These are phyloP conservation scores for Seminavis robusta DNA, from an alignment of 108 stramenopile genomes.

Conservation along the genomic window DNA sequence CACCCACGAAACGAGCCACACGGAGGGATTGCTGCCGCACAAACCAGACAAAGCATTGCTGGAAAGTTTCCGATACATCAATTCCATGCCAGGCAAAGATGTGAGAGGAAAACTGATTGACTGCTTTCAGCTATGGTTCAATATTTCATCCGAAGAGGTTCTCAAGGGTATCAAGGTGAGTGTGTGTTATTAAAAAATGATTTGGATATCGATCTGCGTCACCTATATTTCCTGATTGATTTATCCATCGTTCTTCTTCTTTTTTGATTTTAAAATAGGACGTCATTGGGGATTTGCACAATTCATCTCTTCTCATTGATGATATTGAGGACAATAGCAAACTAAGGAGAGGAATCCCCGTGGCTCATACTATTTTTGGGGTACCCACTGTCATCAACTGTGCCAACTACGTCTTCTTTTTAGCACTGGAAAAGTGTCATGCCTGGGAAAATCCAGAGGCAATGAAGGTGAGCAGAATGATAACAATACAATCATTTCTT, in stretches of 20 bases:
- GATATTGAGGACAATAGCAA: slow-evolving; percentile 97
- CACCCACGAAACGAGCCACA: too few species aligned
- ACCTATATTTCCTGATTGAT: too few species aligned
- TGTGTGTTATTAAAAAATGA: not conserved
- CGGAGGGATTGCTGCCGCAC: too few species aligned
- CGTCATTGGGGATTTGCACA: slow-evolving; percentile 92
- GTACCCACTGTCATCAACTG: slow-evolving; percentile 88
- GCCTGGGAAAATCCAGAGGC: slow-evolving; percentile 60
- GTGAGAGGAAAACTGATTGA: slow-evolving; percentile 76
- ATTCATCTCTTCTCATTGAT: slow-evolving; percentile 91
- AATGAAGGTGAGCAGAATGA: too few species aligned
- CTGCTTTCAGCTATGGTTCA: slow-evolving; percentile 82
- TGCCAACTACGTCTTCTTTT: slow-evolving; percentile 96
- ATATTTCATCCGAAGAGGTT: slow-evolving; percentile 37
- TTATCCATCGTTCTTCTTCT: slow-evolving; percentile 28
- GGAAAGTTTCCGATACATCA: slow-evolving; percentile 81
- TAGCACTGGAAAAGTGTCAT: slow-evolving; percentile 84
- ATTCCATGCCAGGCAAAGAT: slow-evolving; percentile 77
- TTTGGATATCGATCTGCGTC: not conserved
- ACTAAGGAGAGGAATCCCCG: slow-evolving; percentile 86
- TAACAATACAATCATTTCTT: not conserved
- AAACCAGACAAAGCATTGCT: slow-evolving; percentile 33
- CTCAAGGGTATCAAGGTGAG: slow-evolving; percentile 35
- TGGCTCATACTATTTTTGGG: slow-evolving; percentile 93
- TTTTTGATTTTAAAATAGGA: slow-evolving; percentile 10